Evolutionary conservation across 2,329 filamentous ascomycete genomes (phyloP).

Genomic region (Ceratocystiopsis minuta): DNA sequence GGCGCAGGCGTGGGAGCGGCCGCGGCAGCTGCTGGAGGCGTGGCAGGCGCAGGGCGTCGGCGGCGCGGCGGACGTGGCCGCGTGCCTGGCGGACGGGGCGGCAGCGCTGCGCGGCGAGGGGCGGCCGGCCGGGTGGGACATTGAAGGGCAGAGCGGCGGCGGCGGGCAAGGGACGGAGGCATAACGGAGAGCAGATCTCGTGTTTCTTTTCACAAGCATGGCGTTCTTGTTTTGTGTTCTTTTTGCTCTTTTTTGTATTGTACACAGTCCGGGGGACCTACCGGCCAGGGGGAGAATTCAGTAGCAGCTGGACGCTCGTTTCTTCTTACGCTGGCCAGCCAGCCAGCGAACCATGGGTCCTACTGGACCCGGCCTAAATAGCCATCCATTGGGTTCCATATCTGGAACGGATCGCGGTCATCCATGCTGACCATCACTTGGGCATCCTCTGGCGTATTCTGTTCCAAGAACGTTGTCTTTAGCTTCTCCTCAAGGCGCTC

Average conservation of each 20-base stretch:
- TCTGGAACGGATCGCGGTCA: conserved; percentile 78
- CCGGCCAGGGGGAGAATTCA: no score
- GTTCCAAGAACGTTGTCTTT: no score
- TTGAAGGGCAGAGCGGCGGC: not conserved
- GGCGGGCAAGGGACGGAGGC: not conserved
- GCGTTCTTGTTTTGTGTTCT: not conserved
- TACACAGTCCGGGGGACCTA: no score
- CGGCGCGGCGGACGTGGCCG: conserved; percentile 30
- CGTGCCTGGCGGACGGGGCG: conserved; percentile 36
- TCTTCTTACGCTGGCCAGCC: no score
- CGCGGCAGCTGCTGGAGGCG: conserved; percentile 28
- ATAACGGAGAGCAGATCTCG: no score
- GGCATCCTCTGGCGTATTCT: conserved; percentile 36
- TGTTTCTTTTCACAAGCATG: not conserved
- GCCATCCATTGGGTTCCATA: conserved; percentile 29
- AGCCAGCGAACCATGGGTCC: no score
- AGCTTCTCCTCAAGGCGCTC: conserved; percentile 52
- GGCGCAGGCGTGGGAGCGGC: conserved; percentile 35
- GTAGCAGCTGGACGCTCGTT: no score
- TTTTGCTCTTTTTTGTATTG: not conserved
- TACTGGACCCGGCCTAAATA: no score
- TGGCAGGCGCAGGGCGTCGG: conserved; percentile 39
- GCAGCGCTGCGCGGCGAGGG: conserved; percentile 21
- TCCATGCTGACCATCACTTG: conserved; percentile 53
- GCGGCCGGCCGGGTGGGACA: not conserved